These are phyloP conservation scores for Daphne laureola DNA, from an alignment of 441 rosid genomes.

Conservation along the genomic window DNA sequence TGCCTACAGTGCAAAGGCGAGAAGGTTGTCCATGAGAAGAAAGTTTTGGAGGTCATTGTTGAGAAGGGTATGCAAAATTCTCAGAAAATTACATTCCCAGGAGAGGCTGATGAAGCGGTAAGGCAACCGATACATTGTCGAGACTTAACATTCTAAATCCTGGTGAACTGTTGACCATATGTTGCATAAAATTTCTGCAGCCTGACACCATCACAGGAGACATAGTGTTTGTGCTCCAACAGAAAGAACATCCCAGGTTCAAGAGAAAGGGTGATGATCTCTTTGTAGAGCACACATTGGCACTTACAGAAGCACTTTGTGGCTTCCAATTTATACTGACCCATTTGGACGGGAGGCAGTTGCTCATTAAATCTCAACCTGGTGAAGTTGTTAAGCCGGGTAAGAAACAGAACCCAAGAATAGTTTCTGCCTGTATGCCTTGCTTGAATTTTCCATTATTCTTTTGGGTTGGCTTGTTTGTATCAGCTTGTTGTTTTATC, in stretches of 20 bases:
- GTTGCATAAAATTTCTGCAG: constrained; percentile 28
- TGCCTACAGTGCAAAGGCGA: constrained; percentile 93
- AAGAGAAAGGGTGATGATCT: constrained; percentile 89
- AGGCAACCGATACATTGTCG: neutral
- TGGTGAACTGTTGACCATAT: neutral
- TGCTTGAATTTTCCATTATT: neutral
- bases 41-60: constrained; percentile 81
- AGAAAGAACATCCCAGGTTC: constrained; percentile 84
- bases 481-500: no score
- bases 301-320: constrained; percentile 84
- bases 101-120: constrained; percentile 97
- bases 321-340: constrained; percentile 77
- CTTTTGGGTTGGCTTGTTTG: no score
- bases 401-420: constrained; percentile 12
- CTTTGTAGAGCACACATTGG: constrained; percentile 66
- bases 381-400: constrained; percentile 93
- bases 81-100: constrained; percentile 83
- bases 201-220: constrained; percentile 90
- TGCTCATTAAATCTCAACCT: constrained; percentile 72
- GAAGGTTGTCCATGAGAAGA: constrained; percentile 82
- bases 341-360: constrained; percentile 84
- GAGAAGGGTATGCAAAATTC: constrained; percentile 97
- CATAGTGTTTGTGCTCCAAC: constrained; percentile 82
- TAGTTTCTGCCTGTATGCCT: neutral
- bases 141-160: neutral